These are phyloP conservation scores for Peniophora sp. DNA, from an alignment of 1,284 basidiomycete genomes.

Conservation along the genomic window DNA sequence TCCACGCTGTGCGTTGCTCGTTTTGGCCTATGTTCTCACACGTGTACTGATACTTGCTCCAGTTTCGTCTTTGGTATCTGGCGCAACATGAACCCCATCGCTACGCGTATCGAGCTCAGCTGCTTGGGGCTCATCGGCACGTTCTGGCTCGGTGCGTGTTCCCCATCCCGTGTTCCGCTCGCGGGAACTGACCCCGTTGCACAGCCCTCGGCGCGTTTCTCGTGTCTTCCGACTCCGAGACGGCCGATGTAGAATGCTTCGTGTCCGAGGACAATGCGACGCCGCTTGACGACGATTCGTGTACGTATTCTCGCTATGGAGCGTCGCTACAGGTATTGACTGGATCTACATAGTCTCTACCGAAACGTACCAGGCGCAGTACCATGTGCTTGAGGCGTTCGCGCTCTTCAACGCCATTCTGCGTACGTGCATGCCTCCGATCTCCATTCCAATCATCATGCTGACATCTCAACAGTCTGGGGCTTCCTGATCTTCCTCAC, in stretches of 20 bases:
- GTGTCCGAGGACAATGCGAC: conserved; percentile 42
- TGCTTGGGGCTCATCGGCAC: conserved; percentile 64
- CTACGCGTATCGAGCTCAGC: conserved; percentile 67
- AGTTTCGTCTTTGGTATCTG: conserved; percentile 59
- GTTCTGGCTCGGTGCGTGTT: conserved; percentile 64
- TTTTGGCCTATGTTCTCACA: not conserved
- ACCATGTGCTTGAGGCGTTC: conserved; percentile 69
- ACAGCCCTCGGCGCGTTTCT: conserved; percentile 67
- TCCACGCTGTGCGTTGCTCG: conserved; percentile 46
- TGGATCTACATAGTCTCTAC: conserved; percentile 40
- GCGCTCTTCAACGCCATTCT: conserved; percentile 68
- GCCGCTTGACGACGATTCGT: conserved; percentile 46
- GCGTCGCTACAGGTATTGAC: not conserved
- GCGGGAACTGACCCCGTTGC: conserved; percentile 6
- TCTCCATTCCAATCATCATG: conserved; percentile 14
- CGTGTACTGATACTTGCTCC: conserved; percentile 7
- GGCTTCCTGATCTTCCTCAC: conserved; percentile 54
- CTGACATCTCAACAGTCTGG: conserved; percentile 37
- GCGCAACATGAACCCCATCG: conserved; percentile 62
- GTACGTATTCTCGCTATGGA: conserved; percentile 35
- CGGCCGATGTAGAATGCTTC: conserved; percentile 76
- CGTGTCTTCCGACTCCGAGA: conserved; percentile 61
- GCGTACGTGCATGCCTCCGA: conserved; percentile 32
- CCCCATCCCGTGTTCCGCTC: conserved; percentile 10
- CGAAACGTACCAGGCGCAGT: conserved; percentile 75